These are phyloP conservation scores for Fomitopsis serialis DNA, from an alignment of 768 basidiomycete genomes.

Conservation along the genomic window DNA sequence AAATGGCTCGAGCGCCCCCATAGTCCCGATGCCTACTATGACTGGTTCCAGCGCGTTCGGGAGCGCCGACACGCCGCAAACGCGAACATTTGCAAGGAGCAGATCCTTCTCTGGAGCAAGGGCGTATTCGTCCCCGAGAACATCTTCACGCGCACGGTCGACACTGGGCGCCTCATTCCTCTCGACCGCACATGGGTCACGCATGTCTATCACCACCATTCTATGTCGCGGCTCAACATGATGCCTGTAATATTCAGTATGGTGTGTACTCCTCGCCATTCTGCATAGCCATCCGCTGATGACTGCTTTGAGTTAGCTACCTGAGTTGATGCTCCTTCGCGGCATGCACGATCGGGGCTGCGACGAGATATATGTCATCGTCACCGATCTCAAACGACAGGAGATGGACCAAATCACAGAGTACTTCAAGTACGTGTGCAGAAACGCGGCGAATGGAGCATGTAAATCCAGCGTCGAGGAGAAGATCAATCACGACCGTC, in stretches of 20 bases:
- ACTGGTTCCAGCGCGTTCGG: conserved; percentile 69
- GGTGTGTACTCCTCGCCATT: conserved; percentile 34
- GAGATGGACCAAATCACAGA: conserved; percentile 80
- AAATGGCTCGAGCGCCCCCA: conserved; percentile 68
- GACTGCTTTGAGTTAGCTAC: conserved; percentile 41
- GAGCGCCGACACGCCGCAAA: conserved; percentile 57
- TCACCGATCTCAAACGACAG: conserved; percentile 71
- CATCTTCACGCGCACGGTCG: conserved; percentile 73
- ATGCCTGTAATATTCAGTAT: conserved; percentile 80
- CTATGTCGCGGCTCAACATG: conserved; percentile 70
- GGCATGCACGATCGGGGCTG: conserved; percentile 80
- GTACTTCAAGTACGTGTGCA: conserved; percentile 73
- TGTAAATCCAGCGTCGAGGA: conserved; percentile 64
- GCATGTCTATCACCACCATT: conserved; percentile 73
- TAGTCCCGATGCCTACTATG: conserved; percentile 67
- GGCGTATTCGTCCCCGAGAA: conserved; percentile 77
- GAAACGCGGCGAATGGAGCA: conserved; percentile 53
- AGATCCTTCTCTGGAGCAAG: conserved; percentile 48
- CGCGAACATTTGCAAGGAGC: conserved; percentile 34
- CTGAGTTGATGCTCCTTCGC: conserved; percentile 72
- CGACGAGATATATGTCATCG: conserved; percentile 74
- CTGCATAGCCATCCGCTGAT: not conserved
- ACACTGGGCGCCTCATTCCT: conserved; percentile 72
- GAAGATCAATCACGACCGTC: conserved; percentile 68
- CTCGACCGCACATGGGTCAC: conserved; percentile 81